These are phyloP conservation scores for Dryadomyces quercus-mongolicae DNA, from an alignment of 2,329 filamentous ascomycete genomes.

Conservation along the genomic window DNA sequence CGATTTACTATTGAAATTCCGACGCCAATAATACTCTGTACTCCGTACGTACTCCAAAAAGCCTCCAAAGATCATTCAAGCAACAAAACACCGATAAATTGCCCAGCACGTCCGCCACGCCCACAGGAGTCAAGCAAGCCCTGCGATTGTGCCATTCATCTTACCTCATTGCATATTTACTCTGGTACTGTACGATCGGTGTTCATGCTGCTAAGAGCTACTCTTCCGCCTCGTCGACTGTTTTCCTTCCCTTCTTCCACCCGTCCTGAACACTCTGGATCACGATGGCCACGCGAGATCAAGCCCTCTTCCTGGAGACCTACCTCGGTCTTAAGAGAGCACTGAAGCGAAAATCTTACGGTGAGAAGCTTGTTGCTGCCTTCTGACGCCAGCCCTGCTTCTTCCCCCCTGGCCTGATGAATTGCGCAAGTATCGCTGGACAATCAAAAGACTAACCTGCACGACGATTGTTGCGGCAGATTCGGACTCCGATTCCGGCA, in stretches of 20 bases:
- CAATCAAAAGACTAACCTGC: neutral
- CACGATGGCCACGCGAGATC: conserved; percentile 12
- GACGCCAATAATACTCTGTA: neutral
- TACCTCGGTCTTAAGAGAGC: conserved; percentile 13
- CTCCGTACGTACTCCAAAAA: neutral
- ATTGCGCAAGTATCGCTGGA: no score
- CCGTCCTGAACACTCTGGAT: neutral
- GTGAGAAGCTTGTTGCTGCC: conserved; percentile 2
- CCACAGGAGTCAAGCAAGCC: neutral
- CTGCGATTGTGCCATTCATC: neutral
- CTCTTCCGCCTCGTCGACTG: neutral
- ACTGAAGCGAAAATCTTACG: conserved; percentile 13
- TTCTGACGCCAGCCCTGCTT: neutral
- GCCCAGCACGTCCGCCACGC: neutral
- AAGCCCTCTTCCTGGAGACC: conserved; percentile 12
- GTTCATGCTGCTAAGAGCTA: neutral
- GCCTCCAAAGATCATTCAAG: neutral
- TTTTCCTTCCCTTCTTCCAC: neutral
- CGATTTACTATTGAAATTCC: neutral
- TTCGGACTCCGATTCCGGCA: conserved; percentile 64
- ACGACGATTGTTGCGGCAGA: conserved; percentile 32
- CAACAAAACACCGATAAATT: neutral
- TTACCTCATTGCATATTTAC: no score
- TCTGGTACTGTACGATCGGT: neutral
- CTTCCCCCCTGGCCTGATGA: neutral